Percentiles rank a stretch among this genome's conserved stretches.
phyloP scores from a whole-genome alignment of 2,329 filamentous ascomycete genomes.

The Penicillium sp. region DNA sequence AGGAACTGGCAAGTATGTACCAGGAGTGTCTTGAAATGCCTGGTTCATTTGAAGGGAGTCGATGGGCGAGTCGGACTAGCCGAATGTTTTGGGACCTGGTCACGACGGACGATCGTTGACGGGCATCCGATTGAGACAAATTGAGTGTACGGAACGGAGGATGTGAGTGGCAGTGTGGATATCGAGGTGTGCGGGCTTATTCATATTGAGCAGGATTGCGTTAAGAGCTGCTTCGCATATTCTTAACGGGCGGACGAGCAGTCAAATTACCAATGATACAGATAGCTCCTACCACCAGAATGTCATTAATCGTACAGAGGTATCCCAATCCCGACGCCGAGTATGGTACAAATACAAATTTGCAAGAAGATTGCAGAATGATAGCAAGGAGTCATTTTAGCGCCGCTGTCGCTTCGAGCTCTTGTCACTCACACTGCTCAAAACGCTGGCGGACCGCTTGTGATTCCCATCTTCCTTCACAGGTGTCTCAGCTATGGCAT shows the following conservation, averaged over 20 bases:
- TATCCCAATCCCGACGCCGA: constrained; percentile 24
- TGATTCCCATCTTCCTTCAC: constrained; percentile 42
- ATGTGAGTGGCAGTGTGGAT: not conserved
- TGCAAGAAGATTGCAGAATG: not conserved
- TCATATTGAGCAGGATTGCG: constrained; percentile 1
- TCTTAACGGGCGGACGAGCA: constrained; percentile 16
- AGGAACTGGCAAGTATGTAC: constrained; percentile 27
- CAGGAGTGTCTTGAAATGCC: constrained; percentile 30
- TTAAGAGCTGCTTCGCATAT: constrained; percentile 17
- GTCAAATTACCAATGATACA: constrained; percentile 14
- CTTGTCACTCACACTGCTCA: constrained; percentile 69
- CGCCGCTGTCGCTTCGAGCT: constrained; percentile 54
- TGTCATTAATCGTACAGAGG: constrained; percentile 38
- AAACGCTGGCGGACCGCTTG: constrained; percentile 81
- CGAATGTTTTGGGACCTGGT: constrained; percentile 16
- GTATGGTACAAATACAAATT: constrained; percentile 16
- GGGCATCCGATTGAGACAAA: not conserved
- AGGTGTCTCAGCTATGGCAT: constrained; percentile 7
- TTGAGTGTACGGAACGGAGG: not conserved
- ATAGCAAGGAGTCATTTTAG: constrained; percentile 15
- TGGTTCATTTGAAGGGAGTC: constrained; percentile 26
- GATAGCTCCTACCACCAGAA: constrained; percentile 14
- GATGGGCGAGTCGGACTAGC: constrained; percentile 26
- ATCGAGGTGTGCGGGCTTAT: not conserved
- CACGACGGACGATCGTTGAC: constrained; percentile 7